Evolutionary conservation across 306 rosid species (phyloP), one percentile per base, ranked within the genome.

Genomic region (Begonia fuchsioides): DNA sequence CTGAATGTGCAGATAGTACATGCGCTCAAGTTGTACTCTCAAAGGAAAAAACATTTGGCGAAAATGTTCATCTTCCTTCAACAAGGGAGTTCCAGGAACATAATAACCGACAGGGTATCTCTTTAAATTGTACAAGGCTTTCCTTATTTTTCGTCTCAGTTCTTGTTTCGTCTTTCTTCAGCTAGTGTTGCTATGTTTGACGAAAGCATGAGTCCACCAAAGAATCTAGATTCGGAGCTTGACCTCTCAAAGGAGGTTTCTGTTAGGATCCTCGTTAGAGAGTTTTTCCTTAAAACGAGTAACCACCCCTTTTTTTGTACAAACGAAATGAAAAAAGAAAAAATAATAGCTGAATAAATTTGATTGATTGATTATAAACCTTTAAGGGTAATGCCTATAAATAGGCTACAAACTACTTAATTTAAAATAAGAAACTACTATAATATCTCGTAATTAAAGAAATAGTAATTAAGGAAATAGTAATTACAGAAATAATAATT

Each of bases 21-120:
- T 87, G 87, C 65, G 94, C 96, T 54, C 87, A 73, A 62, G 87
- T 79, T 60, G 82, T 79, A 55, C 84, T 66, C 69, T 73, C 94
- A 46, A 73, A 66, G 53, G 77, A 78, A 43, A 84, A 82, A 66
- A 56, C 68, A 50, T 51, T 67, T 47, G 68, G 66, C 41, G 69
- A 62, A 49, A 60, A 55, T 52, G 57, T 71, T 62, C 62, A 65
- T 58, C 64, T 73, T 57, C 55, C 65, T 56, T 48, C 68, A 50
- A 53, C 49, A n/a, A 69, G 64, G 64, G 75, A 68, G 56, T 57
- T 58, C 55, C 70, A 43, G 55, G 76, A 57, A 54, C 71, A 65
- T 51, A 70, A 75, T 47, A 75, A 79, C 61, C 70, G 70, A 61
- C 59, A 41, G 47, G 82, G 94, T 82, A 79, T n/a, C n/a, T n/a